Evolutionary conservation across 2,329 filamentous ascomycete species (phyloP), one percentile per base, ranked within the genome.

Genomic region (Alternaria incomplexa): DNA sequence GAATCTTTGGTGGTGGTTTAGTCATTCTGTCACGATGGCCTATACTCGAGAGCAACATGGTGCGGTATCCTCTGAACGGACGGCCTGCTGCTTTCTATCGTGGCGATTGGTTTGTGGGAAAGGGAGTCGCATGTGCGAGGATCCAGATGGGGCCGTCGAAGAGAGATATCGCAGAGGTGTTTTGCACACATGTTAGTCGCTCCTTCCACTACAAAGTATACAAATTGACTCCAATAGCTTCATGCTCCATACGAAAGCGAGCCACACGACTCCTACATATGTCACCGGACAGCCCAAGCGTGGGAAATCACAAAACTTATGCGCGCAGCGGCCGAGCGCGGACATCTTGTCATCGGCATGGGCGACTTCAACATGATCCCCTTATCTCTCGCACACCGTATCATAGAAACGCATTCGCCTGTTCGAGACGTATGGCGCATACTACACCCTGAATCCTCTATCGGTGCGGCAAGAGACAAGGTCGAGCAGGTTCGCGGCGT

Each of bases 331-430:
- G 87, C 90, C 1, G 91, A 93, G 70, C 85, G 91, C 13, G 93
- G 93, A 7, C 92, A 95, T 77, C 85, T 98, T 28, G 93, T 94
- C 55, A 83, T 98, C 46, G 94, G 90, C 6, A 83, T 97, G 57
- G 96, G 96, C 25, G 96, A 98, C 82, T 97, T 98, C 83, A 98
- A 98, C 82, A 97, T 97, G 91, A 84, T 93, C n/a, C 96, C 96
- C 1, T 81, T 91, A 44, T 96, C 93, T 25, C 88, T 97, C 65
- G 90, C 92, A 30, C 93, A 98, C 81, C 88, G 89, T 57, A 85
- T 98, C 67, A 90, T 99, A 70, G 92, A 91, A 61, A 88, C 89
- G 4, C 90, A 93, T 75, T 89, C 90, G 10, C 90, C 90, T 13
- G 90, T 97, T 26, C 87, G 86, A 47, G 96, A 99, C 77, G 89